Percentiles rank a stretch among this genome's conserved stretches.
Conservation (phyloP, 2,329 filamentous ascomycete genomes). For the Pseudogymnoascus sp. region DNA sequence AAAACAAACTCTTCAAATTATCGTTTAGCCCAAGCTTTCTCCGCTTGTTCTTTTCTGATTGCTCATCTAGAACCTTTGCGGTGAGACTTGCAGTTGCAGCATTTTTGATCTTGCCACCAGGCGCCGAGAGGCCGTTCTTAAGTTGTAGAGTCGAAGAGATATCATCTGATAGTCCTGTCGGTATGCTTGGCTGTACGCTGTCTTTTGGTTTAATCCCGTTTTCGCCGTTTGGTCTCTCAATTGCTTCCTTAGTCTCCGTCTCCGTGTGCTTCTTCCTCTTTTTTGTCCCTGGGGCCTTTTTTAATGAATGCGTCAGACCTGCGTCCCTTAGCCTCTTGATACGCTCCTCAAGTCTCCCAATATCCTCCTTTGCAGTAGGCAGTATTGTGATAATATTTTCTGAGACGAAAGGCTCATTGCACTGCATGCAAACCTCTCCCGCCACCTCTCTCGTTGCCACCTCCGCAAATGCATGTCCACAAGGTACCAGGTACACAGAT, state of each 20-base stretch:
- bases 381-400: conserved; percentile 80
- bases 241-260: conserved; percentile 27
- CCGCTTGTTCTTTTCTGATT: conserved; percentile 73
- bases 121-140: conserved; percentile 30
- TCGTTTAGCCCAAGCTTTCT: conserved; percentile 57
- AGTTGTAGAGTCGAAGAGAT: conserved; percentile 18
- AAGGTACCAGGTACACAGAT: conserved; percentile 85
- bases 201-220: conserved; percentile 26
- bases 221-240: conserved; percentile 21
- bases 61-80: conserved; percentile 77
- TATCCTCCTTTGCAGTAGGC: conserved; percentile 61
- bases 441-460: conserved; percentile 75
- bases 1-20: conserved; percentile 48
- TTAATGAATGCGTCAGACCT: conserved; percentile 77
- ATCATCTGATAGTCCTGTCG: conserved; percentile 23
- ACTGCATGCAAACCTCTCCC: conserved; percentile 59
- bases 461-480: conserved; percentile 89
- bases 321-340: conserved; percentile 60
- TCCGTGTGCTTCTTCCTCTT: conserved; percentile 64
- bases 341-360: conserved; percentile 58
- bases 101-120: conserved; percentile 68
- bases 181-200: conserved; percentile 21
- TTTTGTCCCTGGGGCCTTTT: conserved; percentile 66
- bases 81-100: conserved; percentile 77
- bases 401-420: conserved; percentile 62